Conservation (phyloP, 2,329 filamentous ascomycete species). For the Helotiales sp. region DNA sequence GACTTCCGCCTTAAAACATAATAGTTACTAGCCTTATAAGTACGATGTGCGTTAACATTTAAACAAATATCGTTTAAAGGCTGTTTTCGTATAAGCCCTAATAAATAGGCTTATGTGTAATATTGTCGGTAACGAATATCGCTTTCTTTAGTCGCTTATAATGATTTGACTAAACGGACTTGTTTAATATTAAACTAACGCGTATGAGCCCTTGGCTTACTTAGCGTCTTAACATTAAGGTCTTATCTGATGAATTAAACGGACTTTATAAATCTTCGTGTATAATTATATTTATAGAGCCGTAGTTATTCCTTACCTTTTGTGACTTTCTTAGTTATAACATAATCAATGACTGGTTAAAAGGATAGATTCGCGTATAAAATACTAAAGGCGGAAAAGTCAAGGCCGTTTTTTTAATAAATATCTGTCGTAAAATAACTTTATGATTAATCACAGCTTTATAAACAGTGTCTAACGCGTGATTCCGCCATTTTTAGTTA, state of each 20-base stretch:
- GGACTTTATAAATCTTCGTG: constrained; percentile 2
- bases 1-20: constrained; percentile 28
- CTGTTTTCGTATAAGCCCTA: constrained; percentile 24
- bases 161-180: constrained; percentile 20
- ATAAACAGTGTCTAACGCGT: constrained; percentile 24
- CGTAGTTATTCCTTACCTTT: neutral
- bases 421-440: neutral
- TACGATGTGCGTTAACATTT: constrained; percentile 29
- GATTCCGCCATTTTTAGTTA: too few species aligned
- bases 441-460: constrained; percentile 21
- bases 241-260: neutral
- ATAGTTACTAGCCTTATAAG: constrained; percentile 2
- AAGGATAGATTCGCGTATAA: neutral
- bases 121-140: constrained; percentile 27
- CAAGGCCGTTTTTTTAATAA: too few species aligned
- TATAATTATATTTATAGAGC: neutral
- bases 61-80: constrained; percentile 29
- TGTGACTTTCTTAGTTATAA: constrained; percentile 2
- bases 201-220: constrained; percentile 25
- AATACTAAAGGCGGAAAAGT: neutral
- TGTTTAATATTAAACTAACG: constrained; percentile 23
- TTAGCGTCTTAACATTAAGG: constrained; percentile 21
- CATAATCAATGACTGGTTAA: neutral
- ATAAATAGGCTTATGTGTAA: too few species aligned
- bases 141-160: constrained; percentile 28